These are phyloP conservation scores for Citrus hindsii DNA, from an alignment of 345 rosid genomes.

Conservation along the genomic window DNA sequence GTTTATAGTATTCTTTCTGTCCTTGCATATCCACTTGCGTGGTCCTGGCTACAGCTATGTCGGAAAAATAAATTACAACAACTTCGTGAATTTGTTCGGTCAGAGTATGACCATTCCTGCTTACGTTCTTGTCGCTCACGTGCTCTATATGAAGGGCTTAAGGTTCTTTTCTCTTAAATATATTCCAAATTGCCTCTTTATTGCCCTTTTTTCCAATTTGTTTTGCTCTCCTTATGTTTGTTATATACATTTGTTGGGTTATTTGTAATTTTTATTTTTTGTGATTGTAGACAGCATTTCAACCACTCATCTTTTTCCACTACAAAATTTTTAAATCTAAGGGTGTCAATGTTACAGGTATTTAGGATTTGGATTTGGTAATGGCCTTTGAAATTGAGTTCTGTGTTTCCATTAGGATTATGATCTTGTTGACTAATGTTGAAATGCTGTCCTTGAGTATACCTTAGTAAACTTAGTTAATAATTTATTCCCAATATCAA, in stretches of 20 bases:
- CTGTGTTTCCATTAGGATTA: background rate
- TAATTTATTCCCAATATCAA: background rate
- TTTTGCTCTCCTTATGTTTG: too few relatives aligned
- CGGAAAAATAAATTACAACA: slow-evolving; percentile 74
- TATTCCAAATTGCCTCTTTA: background rate
- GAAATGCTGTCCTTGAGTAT: background rate
- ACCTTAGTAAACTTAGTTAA: background rate
- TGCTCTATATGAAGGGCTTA: slow-evolving; percentile 90
- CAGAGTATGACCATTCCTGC: slow-evolving; percentile 95
- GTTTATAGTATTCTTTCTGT: slow-evolving; percentile 64
- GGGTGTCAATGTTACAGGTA: background rate
- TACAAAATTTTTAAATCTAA: background rate
- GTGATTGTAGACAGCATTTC: background rate
- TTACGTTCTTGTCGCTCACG: slow-evolving; percentile 95
- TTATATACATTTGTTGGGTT: background rate
- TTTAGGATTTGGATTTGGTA: background rate
- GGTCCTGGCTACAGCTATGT: slow-evolving; percentile 88
- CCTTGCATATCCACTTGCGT: slow-evolving; percentile 86
- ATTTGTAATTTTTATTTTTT: background rate
- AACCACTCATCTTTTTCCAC: background rate
- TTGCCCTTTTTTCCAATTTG: too few relatives aligned
- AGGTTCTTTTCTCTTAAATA: slow-evolving; percentile 44
- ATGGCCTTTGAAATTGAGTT: background rate
- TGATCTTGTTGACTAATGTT: background rate
- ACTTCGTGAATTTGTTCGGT: slow-evolving; percentile 92